Conservation (phyloP, 257 asterid species). For the Solanum bulbocastanum region DNA sequence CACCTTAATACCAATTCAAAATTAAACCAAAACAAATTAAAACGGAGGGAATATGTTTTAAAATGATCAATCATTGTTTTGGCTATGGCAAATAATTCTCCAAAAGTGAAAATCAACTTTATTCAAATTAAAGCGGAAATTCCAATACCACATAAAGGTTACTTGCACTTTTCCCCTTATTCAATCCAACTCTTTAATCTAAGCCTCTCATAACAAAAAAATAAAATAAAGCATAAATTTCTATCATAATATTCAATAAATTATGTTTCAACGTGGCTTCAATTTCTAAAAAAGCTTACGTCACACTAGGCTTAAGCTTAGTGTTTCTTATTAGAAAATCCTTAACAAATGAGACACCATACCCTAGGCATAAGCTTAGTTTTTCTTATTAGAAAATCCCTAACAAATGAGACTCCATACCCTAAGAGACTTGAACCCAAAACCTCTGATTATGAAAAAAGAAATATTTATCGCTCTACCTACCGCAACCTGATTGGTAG, state of each 20-base stretch:
- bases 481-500: not conserved
- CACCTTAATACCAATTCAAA: not conserved
- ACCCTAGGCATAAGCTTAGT: not conserved
- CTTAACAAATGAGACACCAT: not conserved
- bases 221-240: not conserved
- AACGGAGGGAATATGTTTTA: not conserved
- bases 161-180: not conserved
- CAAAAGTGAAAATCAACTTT: not conserved
- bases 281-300: not conserved
- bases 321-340: not conserved
- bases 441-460: fast-evolving
- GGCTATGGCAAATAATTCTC: not conserved
- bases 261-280: not conserved
- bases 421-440: not conserved
- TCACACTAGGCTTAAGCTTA: not conserved
- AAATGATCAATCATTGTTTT: not conserved
- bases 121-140: not conserved
- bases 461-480: not conserved
- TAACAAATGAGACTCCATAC: not conserved
- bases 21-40: too few relatives aligned
- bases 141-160: not conserved
- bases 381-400: too few relatives aligned
- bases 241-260: not conserved
- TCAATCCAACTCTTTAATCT: not conserved
- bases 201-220: not conserved